Evolutionary conservation across 805 yeast genomes (phyloP), one percentile per base, ranked within the genome.

Genomic region (Metschnikowia lachancei): DNA sequence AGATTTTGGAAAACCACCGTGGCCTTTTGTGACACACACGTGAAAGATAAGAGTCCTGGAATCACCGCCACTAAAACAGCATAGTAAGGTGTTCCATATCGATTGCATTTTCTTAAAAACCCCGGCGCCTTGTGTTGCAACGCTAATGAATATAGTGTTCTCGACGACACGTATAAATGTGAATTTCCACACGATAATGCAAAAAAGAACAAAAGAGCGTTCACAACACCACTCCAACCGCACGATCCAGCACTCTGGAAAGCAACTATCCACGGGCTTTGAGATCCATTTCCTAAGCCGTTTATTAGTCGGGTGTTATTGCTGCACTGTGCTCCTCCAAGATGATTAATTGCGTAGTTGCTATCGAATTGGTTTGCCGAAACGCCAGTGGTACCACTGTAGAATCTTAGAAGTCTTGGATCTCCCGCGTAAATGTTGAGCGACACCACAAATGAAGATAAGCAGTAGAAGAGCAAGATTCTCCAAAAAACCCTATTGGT

Each of bases 361-460:
- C 47, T 29, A 9, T 49, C 37, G 45, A 62, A 58, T 2, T 65
- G 56, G 18, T 32, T 40, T 6, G 52, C 43, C 1, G 54, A 32
- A 1, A 64, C 62, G 5, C 70, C 67, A 6, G 76, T 61, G 41
- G 49, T 43, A 3, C 75, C 75, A 49, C 58, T 61, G 48, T 65
- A 77, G 57, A 79, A 85, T 44, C 88, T 66, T 42, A 84, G 63
- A 17, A 85, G 65, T 46, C 90, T 67, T 3, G 91, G 89, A 60
- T 87, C 94, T 0, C 92, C 95, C 47, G 87, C 73, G 62, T 86
- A 86, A 28, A 87, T 69, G 60, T 85, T 85, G 35, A 87, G 64
- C 1, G 92, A 84, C 28, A 86, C 83, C 12, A 83, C 69, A 58
- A 87, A 82, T 17, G 84, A 75, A 2, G 88, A 78, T 16, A 87